Base-by-base conservation (phyloP, 2,329 filamentous ascomycete genomes). In the Cladophialophora chaetospira region DNA sequence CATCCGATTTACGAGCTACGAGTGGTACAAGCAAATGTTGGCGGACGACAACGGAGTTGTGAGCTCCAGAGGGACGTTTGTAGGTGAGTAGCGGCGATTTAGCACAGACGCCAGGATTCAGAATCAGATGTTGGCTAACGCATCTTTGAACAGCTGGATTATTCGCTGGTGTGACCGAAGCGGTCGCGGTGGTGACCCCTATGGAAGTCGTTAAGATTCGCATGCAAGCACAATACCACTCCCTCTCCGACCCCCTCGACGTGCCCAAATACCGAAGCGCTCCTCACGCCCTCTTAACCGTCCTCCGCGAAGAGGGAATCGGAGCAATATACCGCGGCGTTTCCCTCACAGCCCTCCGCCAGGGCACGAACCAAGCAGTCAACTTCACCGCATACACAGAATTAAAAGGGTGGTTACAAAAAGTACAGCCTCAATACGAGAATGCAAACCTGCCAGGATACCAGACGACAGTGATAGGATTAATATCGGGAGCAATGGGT, bases 171-270 rank as follows among this genome's bases (percentile, higher is more conserved):
- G 86, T 99, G 15, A 97, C 94, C 17, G 94, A 99, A 82, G 94
- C 94, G 63, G 93, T 99, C 42, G 88, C 89, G 46, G 90, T 99
- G 49, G 94, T 99, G 55, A 97, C 92, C 26, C 94, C 94, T 4
- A 99, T 99, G 94, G 94, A 99, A 79, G 94, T 99, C 61, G 85
- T 99, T 76, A 99, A 99, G 83, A 99, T 99, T 72, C 89, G 94
- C 46, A 84, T 99, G 66, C 94, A 99, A 81, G 93, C 93, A 3
- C 94, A 99, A 77, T 90, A 97, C 78, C 94, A 99, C 84, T 91
- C 86, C 72, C 94, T 99, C 87, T 91, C 94, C 46, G 94, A 99
- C 72, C 94, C 94, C 4, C 86, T 97, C 65, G 94, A 97, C 72
- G 75, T 97, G 6, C 94, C 94, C 63, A 97, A 97, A 78, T 97